Evolutionary conservation across 805 yeast genomes (phyloP), one percentile per base, ranked within the genome.

Genomic region (Metschnikowia proteae): DNA sequence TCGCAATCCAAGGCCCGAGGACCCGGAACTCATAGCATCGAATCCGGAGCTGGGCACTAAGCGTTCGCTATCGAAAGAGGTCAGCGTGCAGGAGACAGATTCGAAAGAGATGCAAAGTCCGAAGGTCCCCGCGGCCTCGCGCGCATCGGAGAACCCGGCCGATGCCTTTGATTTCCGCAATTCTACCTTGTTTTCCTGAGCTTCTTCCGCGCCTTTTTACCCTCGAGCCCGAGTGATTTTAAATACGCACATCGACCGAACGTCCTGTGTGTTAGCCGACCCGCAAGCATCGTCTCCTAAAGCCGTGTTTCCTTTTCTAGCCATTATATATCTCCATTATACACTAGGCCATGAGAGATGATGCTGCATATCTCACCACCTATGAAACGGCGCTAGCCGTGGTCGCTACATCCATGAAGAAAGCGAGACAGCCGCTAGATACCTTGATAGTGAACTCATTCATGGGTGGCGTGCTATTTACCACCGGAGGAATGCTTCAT

Each of bases 391-490:
- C 94, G 0, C 65, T 87, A 44, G 94, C 95, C 0, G 84, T 86
- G 36, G 92, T 86, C 17, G 95, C 95, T 6, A 87, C 94, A 0
- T 75, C 89, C 2, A 86, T 86, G 94, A 87, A 87, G 64, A 87
- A 87, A 60, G 78, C 91, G 3, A 74, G 95, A 63, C 73, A 85
- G 28, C 75, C 81, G 53, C 55, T 81, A 4, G 84, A 82, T 49
- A 74, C 83, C 0, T 61, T 87, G n/a, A 54, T 80, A 0, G 58
- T 86, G 22, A 85, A 85, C 60, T 81, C 90, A 0, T 62, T 86
- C 4, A 68, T 84, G 51, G 95, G 90, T 3, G 94, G 89, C 0
- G 54, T 84, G 1, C 62, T 87, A 3, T 86, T 87, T 63, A 67
- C 84, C 35, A 68, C 83, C 2, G 94, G 94, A 8, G 88, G 91